Evolutionary conservation across 148 eudicot genomes (phyloP).

Genomic region (Arctostaphylos glauca): DNA sequence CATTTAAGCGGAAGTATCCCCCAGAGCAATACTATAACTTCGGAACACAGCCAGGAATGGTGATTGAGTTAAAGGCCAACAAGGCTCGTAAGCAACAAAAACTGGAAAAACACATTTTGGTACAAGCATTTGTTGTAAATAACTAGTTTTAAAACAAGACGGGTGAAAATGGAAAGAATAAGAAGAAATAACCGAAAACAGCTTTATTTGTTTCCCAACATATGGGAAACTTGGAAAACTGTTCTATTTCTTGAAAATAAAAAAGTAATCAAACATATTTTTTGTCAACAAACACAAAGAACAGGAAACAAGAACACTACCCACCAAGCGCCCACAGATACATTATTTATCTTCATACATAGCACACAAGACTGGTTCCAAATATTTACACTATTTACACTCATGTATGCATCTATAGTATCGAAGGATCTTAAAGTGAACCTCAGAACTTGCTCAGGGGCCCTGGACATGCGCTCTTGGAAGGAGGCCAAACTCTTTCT

Average conservation of each 20-base stretch:
- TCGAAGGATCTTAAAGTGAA: conserved; percentile 19
- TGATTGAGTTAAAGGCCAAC: neutral
- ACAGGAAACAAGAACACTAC: neutral
- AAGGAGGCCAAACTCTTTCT: conserved; percentile 70
- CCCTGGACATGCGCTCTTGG: conserved; percentile 58
- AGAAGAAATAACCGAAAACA: neutral
- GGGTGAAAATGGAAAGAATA: neutral
- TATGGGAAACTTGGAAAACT: neutral
- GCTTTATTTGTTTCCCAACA: neutral
- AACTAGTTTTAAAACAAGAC: neutral
- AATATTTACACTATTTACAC: neutral
- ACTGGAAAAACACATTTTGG: neutral
- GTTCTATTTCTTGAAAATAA: neutral
- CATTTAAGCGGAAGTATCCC: neutral
- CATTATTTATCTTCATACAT: neutral
- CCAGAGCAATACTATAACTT: neutral
- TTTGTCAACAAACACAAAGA: neutral
- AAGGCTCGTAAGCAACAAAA: neutral
- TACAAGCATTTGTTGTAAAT: neutral
- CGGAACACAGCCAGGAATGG: neutral
- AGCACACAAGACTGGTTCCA: neutral
- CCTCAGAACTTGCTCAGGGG: conserved; percentile 88
- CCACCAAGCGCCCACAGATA: neutral
- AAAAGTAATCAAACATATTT: neutral
- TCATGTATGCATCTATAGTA: neutral